Base-by-base conservation (phyloP, 768 basidiomycete genomes). In the Tricholoma bakamatsutake region DNA sequence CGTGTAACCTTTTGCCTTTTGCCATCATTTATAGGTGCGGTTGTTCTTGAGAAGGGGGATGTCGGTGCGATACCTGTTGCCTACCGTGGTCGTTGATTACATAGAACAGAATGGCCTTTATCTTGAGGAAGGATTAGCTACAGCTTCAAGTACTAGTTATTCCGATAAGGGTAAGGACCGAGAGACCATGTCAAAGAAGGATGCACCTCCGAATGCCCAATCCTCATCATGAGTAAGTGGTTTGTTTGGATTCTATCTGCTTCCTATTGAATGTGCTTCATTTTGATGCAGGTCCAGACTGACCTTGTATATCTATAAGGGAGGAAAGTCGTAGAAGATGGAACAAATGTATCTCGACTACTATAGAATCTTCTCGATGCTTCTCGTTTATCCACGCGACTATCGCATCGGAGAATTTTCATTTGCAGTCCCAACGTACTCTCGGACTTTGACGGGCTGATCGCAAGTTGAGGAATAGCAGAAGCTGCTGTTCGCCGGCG, bases 51-150 rank as follows among this genome's bases (percentile, higher is more conserved):
- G 88, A 64, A 80, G 88, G 61, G 90, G 90, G 10, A 80, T 93
- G 30, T 90, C 87, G 31, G 84, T 89, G 61, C 85, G 90, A 62
- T 99, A 98, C 72, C 81, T 99, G 40, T 79, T 98, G 50, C 97
- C 97, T 9, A 81, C 87, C 50, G 81, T 85, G 35, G 96, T 98
- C 48, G 91, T 95, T 57, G 86, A 94, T 59, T 99, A 99, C 68
- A 99, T 98, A 72, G 87, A 93, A 67, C 78, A 89, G 66, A 76
- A 95, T 61, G 80, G 84, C 35, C 74, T 91, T 59, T 91, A 91
- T 62, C 76, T 78, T 58, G 89, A 90, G 40, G 89, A 90, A 43
- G 65, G 62, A 2, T 58, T 70, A 9, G 66, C 60, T 45, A 35
- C 60, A 17, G 48, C 58, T 57, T 35, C 57, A n/a, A 46, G 33